phyloP scores from a whole-genome alignment of 2,329 filamentous ascomycete genomes.

The Thelonectria rubi region DNA sequence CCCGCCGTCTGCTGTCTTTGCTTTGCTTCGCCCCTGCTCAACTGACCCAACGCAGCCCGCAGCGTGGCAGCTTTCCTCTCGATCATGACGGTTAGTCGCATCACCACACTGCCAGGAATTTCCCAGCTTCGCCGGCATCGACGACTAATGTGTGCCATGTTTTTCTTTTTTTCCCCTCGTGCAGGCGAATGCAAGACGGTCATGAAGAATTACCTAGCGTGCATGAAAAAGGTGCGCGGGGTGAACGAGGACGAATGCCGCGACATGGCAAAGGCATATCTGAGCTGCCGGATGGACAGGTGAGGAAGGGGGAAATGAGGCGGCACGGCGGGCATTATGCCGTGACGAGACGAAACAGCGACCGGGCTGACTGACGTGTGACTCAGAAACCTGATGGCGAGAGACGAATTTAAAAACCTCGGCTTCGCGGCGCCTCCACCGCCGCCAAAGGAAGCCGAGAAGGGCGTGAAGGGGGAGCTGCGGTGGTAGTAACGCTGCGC shows the following conservation, averaged over 20 bases:
- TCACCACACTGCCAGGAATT: conserved; percentile 1
- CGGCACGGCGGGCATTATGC: conserved; percentile 5
- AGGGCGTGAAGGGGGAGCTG: conserved; percentile 50
- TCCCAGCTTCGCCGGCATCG: not conserved
- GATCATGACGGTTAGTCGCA: conserved; percentile 76
- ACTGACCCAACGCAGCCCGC: conserved; percentile 65
- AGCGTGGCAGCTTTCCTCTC: conserved; percentile 91
- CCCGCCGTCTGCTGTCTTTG: not conserved
- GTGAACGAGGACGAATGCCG: conserved; percentile 89
- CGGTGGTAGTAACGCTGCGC: conserved; percentile 41
- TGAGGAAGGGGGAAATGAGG: conserved; percentile 54
- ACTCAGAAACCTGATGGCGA: conserved; percentile 89
- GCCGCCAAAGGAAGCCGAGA: conserved; percentile 43
- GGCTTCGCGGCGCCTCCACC: conserved; percentile 67
- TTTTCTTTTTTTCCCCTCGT: not conserved
- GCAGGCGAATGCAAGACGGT: conserved; percentile 91
- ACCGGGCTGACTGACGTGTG: conserved; percentile 22
- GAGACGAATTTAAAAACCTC: conserved; percentile 92
- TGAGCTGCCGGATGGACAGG: conserved; percentile 94
- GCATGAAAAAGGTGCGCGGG: conserved; percentile 84
- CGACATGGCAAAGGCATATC: conserved; percentile 84
- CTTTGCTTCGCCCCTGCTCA: conserved; percentile 7
- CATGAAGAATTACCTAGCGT: conserved; percentile 85
- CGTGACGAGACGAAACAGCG: conserved; percentile 27
- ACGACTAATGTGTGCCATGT: conserved; percentile 26